Base-by-base conservation (phyloP, 164 flowering plant genomes). In the Piper betle region DNA sequence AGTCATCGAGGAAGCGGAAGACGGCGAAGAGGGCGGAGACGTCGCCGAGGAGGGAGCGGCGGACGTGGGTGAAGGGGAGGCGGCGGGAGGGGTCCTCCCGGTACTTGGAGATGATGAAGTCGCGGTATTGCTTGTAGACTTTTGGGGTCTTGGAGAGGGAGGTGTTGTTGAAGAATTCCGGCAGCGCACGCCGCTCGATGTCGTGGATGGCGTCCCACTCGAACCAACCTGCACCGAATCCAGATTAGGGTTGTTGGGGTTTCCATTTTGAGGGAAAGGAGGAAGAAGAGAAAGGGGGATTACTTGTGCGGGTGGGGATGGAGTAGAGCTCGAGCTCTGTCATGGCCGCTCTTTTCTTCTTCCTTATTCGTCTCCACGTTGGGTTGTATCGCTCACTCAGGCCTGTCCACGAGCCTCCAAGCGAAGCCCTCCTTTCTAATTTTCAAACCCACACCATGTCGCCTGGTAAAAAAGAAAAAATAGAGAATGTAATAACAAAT, bases 31-130 rank as follows among this genome's bases (percentile, higher is more conserved):
- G 78, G 58, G 81, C 40, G 53, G 64, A 75, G 41, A 91, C 84
- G 63, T 91, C 99, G 9, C 99, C 97, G 10, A 94, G 82, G 40
- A 94, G 70, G 13, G 83, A 80, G 57, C 86, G 88, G 0, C 99
- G 78, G 39, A 88, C 71, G 46, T 86, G 87, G 25, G 97, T 85
- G 74, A 94, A 94, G 0, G 83, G 77, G 37, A 94, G 84, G 62
- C 75, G 68, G 42, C 60, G 46, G n/a, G 60, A 58, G 57, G 96
- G 93, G 37, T 87, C 90, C 69, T 92, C 96, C 37, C 98, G 73
- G 77, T 74, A 92, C 73, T 84, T 89, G 63, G 74, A 77, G 64
- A 92, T 87, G 43, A 92, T 85, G 71, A 85, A 92, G 64, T 92
- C 96, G 33, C 98, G 68, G 72, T 89, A 92, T 40, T 89, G 96